Evolutionary conservation across 805 yeast genomes (phyloP), one percentile per base, ranked within the genome.

Genomic region (Pichia gijzeniarum): DNA sequence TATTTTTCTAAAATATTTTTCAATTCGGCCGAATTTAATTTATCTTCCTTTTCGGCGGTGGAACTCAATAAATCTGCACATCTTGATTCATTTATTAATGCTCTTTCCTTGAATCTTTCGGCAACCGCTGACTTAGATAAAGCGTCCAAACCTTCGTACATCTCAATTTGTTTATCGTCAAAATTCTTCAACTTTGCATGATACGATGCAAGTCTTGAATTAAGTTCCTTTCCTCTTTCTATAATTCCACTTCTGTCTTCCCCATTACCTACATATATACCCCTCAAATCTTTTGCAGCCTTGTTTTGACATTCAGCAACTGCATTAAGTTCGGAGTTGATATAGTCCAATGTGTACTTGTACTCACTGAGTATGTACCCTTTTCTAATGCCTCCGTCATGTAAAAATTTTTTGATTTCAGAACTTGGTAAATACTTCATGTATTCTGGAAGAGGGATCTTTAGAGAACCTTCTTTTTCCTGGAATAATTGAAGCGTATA

Each of bases 281-380:
- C 39, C 38, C 64, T 59, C 14, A 64, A 43, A 17, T 47, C 47
- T 34, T 62, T 57, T 1, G 77, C 68, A 32, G 61, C 67, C 9
- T 50, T 54, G 10, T 70, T 61, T 31, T 76, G 61, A 18, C 57
- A 58, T 39, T 71, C 72, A 19, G 73, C 55, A 28, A 63, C 66
- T 36, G 59, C 58, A 28, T 71, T 22, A 4, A 57, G 38, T 10
- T 52, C 52, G 1, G 30, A 27, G 3, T 47, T 38, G 2, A 59
- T 32, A 3, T 35, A 39, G 5, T 35, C 44, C 32, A 56, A 53
- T 4, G 48, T 45, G 6, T 56, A 48, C 4, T 36, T 36, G 19
- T 43, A 49, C 8, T 45, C 34, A 2, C 46, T 40, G 9, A 51
- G 39, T 7, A 62, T 30, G 34, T 53, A 55, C 2, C 61, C 57